Evolutionary conservation across 805 yeast species (phyloP).

Genomic region (Priceomyces fermenticarens): DNA sequence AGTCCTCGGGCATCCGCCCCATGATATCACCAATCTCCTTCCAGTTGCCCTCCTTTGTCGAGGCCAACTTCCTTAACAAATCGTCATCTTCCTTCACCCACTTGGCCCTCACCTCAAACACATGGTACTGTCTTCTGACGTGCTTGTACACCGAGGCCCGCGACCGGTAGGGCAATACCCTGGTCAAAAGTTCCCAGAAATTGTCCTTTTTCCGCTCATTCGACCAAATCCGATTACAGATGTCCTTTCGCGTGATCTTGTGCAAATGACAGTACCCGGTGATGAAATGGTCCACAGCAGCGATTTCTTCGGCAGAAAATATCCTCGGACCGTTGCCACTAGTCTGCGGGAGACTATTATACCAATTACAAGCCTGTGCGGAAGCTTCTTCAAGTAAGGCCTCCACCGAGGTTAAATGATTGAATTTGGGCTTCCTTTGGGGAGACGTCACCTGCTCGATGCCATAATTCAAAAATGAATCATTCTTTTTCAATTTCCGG

Average conservation of each 20-base stretch:
- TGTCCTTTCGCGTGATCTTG: slow-evolving; percentile 59
- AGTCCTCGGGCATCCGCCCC: slow-evolving; percentile 97
- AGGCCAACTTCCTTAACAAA: slow-evolving; percentile 58
- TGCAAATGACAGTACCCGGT: slow-evolving; percentile 63
- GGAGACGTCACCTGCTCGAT: slow-evolving; percentile 2
- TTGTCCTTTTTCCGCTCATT: slow-evolving; percentile 80
- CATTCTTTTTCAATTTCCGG: slow-evolving; percentile 7
- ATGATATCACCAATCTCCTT: slow-evolving; percentile 72
- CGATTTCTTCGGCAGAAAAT: slow-evolving; percentile 64
- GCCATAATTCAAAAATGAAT: slow-evolving; percentile 1
- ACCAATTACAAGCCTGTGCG: slow-evolving; percentile 34
- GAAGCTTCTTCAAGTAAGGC: slow-evolving; percentile 34
- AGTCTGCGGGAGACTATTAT: slow-evolving; percentile 22
- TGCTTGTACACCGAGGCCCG: slow-evolving; percentile 91
- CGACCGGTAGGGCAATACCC: slow-evolving; percentile 79
- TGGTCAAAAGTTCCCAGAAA: slow-evolving; percentile 82
- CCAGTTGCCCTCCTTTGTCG: slow-evolving; percentile 81
- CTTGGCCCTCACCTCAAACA: slow-evolving; percentile 82
- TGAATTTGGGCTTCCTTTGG: slow-evolving; percentile 18
- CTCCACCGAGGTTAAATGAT: slow-evolving; percentile 27
- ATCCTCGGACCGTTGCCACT: slow-evolving; percentile 32
- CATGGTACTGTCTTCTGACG: slow-evolving; percentile 84
- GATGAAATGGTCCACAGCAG: slow-evolving; percentile 71
- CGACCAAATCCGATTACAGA: slow-evolving; percentile 86
- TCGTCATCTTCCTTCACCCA: slow-evolving; percentile 86